Evolutionary conservation across 1,139 yeast genomes (phyloP).

Genomic region (Suhomyces kunorum): DNA sequence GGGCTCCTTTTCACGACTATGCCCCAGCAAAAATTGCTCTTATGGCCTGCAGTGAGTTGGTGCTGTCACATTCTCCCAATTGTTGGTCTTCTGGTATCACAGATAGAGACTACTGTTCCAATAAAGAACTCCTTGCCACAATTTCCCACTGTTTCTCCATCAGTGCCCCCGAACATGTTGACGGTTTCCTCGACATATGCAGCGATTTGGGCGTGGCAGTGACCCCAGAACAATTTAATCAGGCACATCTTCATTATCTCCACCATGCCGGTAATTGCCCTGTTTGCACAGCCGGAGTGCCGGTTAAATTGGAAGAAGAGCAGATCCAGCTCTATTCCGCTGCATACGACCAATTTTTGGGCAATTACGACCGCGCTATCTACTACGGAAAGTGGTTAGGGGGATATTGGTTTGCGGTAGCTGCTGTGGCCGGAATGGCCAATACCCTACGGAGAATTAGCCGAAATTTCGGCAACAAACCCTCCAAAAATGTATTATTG

Average conservation of each 20-base stretch:
- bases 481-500: background rate
- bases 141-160: conserved; percentile 39
- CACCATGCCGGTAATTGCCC: conserved; percentile 23
- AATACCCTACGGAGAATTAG: conserved; percentile 27
- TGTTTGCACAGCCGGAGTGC: conserved; percentile 22
- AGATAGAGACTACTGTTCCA: conserved; percentile 25
- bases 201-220: conserved; percentile 28
- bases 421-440: conserved; percentile 26
- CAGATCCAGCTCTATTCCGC: conserved; percentile 20
- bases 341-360: conserved; percentile 40
- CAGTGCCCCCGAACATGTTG: conserved; percentile 28
- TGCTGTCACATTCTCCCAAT: conserved; percentile 10
- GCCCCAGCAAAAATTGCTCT: conserved; percentile 34
- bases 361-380: conserved; percentile 42
- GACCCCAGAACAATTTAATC: conserved; percentile 30
- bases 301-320: conserved; percentile 30
- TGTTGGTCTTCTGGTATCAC: conserved; percentile 9
- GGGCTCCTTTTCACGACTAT: conserved; percentile 40
- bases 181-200: conserved; percentile 32
- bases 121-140: conserved; percentile 42
- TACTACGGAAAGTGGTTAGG: conserved; percentile 34
- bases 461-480: background rate
- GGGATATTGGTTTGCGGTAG: conserved; percentile 34
- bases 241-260: conserved; percentile 44
- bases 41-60: conserved; percentile 34